phyloP scores from a whole-genome alignment of 495 filamentous ascomycete species.

The Lasiosphaeria ovina region DNA sequence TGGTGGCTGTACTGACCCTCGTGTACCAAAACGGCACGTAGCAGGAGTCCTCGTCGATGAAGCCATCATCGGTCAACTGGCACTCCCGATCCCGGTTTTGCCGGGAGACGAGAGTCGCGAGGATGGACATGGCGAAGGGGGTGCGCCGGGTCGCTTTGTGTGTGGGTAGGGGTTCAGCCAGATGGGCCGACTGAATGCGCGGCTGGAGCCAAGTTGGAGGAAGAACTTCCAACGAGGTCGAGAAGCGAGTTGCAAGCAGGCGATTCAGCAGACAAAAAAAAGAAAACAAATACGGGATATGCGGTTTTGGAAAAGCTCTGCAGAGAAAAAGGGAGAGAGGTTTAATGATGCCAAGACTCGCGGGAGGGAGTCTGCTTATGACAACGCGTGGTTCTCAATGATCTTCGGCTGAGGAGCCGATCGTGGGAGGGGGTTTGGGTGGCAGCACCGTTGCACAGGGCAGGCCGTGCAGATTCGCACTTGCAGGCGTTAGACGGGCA shows the following conservation, averaged over 20 bases:
- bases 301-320: neutral
- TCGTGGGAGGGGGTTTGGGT: neutral
- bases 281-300: neutral
- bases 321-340: slow-evolving; percentile 3
- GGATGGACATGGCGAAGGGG: slow-evolving; percentile 5
- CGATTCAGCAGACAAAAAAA: slow-evolving; percentile 3
- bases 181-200: too few species aligned
- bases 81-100: slow-evolving; percentile 20
- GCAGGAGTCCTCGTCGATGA: slow-evolving; percentile 36
- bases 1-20: slow-evolving; percentile 28
- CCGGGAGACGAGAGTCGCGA: slow-evolving; percentile 11
- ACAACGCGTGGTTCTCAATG: slow-evolving; percentile 1
- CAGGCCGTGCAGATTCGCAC: neutral
- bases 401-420: slow-evolving; percentile 1
- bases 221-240: too few species aligned
- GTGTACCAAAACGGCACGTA: slow-evolving; percentile 47
- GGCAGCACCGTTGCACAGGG: neutral
- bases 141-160: neutral
- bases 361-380: slow-evolving; percentile 3
- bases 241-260: neutral
- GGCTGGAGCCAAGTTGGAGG: too few species aligned
- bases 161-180: too few species aligned
- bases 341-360: slow-evolving; percentile 14
- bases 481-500: neutral
- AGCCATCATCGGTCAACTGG: slow-evolving; percentile 23